phyloP scores from a whole-genome alignment of 768 basidiomycete species.

The Amanita molliuscula region DNA sequence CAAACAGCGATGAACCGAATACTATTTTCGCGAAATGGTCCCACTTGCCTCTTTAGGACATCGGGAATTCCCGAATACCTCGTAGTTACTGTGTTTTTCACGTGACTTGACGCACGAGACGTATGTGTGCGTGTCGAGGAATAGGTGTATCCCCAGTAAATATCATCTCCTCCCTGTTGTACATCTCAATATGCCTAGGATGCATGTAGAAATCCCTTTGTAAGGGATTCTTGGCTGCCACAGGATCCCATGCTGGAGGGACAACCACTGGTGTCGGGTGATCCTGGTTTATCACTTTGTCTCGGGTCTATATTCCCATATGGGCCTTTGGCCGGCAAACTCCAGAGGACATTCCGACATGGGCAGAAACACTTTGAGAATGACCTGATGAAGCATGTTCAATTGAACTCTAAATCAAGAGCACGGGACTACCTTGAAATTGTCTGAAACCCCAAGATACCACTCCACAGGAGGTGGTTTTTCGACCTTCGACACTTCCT shows the following conservation, averaged over 20 bases:
- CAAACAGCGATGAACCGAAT: neutral
- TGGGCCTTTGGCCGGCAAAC: neutral
- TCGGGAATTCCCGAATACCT: neutral
- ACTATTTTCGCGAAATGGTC: neutral
- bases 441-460: constrained; percentile 3
- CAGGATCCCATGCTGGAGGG: neutral
- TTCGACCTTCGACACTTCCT: neutral
- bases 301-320: constrained; percentile 5
- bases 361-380: constrained; percentile 2
- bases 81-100: no score
- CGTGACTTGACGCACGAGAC: no score
- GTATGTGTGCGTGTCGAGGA: no score
- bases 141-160: neutral
- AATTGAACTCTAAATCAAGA: neutral
- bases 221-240: neutral
- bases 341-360: neutral
- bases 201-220: neutral
- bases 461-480: neutral
- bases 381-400: neutral
- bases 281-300: constrained; percentile 2
- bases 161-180: neutral
- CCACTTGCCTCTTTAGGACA: constrained; percentile 4
- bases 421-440: neutral
- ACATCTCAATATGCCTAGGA: neutral
- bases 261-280: neutral